Percentiles rank a stretch among this genome's conserved stretches.
Evolutionary conservation across 1,284 basidiomycete species (phyloP).

Genomic region (Gomphus bonarii): DNA sequence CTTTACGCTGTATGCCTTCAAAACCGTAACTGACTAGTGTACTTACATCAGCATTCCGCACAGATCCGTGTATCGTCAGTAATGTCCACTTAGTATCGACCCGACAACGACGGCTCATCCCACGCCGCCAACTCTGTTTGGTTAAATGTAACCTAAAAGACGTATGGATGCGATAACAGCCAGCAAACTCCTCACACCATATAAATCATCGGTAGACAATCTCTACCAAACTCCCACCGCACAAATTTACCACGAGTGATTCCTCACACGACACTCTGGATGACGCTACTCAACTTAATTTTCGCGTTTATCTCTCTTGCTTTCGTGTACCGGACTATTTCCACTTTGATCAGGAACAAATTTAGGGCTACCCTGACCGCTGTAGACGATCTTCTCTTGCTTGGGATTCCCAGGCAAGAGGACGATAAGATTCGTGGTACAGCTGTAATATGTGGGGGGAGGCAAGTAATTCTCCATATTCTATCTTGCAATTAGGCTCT

Average conservation of each 20-base stretch:
- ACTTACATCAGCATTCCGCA: background rate
- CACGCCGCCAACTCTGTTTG: background rate
- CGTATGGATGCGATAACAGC: background rate
- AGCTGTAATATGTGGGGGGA: conserved; percentile 22
- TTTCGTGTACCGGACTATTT: background rate
- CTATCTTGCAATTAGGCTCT: background rate
- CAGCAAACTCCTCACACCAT: too few relatives aligned
- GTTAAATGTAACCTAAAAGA: background rate
- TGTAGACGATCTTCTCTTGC: background rate
- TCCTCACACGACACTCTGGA: background rate
- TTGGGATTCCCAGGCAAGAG: background rate
- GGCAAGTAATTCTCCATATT: conserved; percentile 12
- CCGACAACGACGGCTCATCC: background rate
- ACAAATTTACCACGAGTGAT: too few relatives aligned
- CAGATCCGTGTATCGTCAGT: background rate
- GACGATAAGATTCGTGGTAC: conserved; percentile 17
- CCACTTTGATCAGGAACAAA: background rate
- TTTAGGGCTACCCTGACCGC: background rate
- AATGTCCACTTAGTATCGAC: background rate
- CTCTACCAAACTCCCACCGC: too few relatives aligned
- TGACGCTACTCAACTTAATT: background rate
- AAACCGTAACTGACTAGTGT: too few relatives aligned
- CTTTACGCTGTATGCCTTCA: too few relatives aligned
- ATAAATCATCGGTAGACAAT: too few relatives aligned
- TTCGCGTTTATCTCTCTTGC: background rate